Evolutionary conservation across 2,329 filamentous ascomycete genomes (phyloP), one percentile per base, ranked within the genome.

Genomic region (Scleromitrula shiraiana): DNA sequence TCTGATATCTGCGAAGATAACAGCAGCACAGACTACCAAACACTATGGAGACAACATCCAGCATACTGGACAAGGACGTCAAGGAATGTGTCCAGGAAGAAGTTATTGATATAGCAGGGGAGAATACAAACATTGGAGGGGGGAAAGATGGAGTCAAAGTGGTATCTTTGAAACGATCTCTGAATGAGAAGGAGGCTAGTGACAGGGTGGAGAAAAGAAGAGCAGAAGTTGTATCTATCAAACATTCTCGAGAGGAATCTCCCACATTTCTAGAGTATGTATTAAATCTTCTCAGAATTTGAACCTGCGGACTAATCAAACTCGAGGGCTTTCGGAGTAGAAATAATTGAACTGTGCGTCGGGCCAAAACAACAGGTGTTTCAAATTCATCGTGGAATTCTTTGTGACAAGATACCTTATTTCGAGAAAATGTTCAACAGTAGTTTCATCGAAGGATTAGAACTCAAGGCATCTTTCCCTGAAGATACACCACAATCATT

Each of bases 391-490:
- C 47, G 51, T n/a, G 20, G 27, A 1, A 29, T 51, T 9, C 23
- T 54, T 2, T 55, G 46, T 41, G 36, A 51, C 10, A 53, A 52
- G 17, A 27, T 57, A 7, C 54, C 50, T 1, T 57, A 52, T 43
- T 56, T 55, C 10, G 15, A 36, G 1, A 55, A 52, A 26, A 52
- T 58, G 43, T 55, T 55, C 17, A 24, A 22, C 7, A 32, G 39
- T 14, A 27, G 17, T 4, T 56, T 55, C 5, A 14, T 17, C 5
- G 44, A 57, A 20, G 33, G 43, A 12, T 10, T 7, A 1, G 17
- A 39, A 1, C 37, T 33, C 9, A 41, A 7, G 4, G 47, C 40
- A 1, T 32, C 7, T 5, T 47, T 57, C 19, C 53, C 55, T 3
- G 51, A 56, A 36, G 51, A 55, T 35, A 2, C 36, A 10, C n/a